Base-by-base conservation (phyloP, 2,329 filamentous ascomycete genomes). In the Pseudogymnoascus sp. region DNA sequence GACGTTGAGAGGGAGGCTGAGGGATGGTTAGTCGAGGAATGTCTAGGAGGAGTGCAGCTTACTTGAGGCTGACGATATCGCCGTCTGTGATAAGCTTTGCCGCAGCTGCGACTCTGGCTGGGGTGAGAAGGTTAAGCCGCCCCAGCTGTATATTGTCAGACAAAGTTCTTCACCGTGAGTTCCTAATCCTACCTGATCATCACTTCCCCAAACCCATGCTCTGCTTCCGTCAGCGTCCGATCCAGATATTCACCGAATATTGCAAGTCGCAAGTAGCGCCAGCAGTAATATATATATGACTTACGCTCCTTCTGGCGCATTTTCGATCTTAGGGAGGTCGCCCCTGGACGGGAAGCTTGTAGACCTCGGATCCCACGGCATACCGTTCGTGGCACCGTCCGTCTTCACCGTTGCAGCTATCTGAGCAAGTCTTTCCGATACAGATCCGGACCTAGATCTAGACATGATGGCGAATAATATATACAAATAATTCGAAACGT, bases 61-160 rank as follows among this genome's bases (percentile, higher is more conserved):
- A 61, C 60, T 77, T 75, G 2, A 76, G 66, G 3, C 70, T 73
- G 38, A 79, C 69, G 1, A 74, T 74, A 2, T 75, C 62, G 9
- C 77, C 77, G 4, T 72, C 70, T 18, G 69, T 68, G 58, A 78
- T 73, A 61, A 79, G 75, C 3, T 68, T 66, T 26, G 72, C 72
- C 4, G 76, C 76, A 18, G 67, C 68, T 55, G 71, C 68, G 21
- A 78, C 71, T 1, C 75, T 71, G 3, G 73, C 71, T 1, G 73
- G 72, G 0, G 77, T 79, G 34, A 80, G 69, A 8, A 77, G 70
- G 63, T 80, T 80, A 28, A 79, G 65, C 6, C 73, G 75, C 4
- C 78, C 77, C 38, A 74, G 68, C 57, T 75, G 59, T 33, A 28
- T n/a, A 15, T 33, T 28, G 37, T 30, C 41, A 37, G 26, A 7